These are phyloP conservation scores for Pythium apleroticum DNA, from an alignment of 352 stramenopile genomes.

Conservation along the genomic window DNA sequence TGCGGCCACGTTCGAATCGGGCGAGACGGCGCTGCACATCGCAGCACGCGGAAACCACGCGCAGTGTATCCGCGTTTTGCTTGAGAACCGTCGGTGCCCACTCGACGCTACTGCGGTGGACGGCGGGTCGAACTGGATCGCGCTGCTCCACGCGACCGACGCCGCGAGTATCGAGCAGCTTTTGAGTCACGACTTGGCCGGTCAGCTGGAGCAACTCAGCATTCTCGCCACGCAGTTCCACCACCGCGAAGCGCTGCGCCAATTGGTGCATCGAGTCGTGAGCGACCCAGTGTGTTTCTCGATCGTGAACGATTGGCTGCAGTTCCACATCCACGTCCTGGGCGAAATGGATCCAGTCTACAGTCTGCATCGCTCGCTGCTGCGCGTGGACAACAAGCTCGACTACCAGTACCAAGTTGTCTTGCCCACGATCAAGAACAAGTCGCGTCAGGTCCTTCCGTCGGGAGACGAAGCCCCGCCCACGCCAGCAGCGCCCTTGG, in stretches of 20 bases:
- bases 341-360: constrained; percentile 56
- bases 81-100: constrained; percentile 30
- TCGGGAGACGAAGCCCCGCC: background rate
- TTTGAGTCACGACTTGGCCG: constrained; percentile 55
- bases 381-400: constrained; percentile 73
- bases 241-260: constrained; percentile 41
- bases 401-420: constrained; percentile 42
- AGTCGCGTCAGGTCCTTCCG: background rate
- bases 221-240: constrained; percentile 49
- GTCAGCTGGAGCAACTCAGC: constrained; percentile 54
- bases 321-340: constrained; percentile 41
- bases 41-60: constrained; percentile 37
- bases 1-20: constrained; percentile 32
- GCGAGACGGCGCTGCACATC: constrained; percentile 61
- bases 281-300: constrained; percentile 47
- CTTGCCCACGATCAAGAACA: constrained; percentile 30
- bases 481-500: background rate
- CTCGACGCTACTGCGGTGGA: constrained; percentile 49
- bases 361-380: constrained; percentile 42
- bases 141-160: constrained; percentile 39
- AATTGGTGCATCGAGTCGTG: constrained; percentile 46
- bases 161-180: constrained; percentile 42
- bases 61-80: constrained; percentile 39
- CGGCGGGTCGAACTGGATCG: constrained; percentile 41
- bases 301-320: constrained; percentile 76